These are phyloP conservation scores for Scytalidium lignicola DNA, from an alignment of 2,329 filamentous ascomycete genomes.

Conservation along the genomic window DNA sequence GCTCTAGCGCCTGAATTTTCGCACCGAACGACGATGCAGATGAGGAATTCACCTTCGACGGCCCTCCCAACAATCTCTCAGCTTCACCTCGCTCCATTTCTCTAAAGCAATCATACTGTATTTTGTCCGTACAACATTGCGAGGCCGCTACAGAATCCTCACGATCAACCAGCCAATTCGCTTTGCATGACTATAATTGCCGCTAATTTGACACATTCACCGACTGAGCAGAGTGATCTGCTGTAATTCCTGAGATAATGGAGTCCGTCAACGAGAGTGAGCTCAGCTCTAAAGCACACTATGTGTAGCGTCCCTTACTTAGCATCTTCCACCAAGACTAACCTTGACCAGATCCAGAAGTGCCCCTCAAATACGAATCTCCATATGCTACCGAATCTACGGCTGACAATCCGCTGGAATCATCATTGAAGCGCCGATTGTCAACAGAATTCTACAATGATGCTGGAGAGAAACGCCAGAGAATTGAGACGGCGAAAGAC, in stretches of 20 bases:
- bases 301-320: not conserved
- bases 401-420: not conserved
- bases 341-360: not conserved
- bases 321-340: not conserved
- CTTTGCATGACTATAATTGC: too few species aligned
- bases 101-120: not conserved
- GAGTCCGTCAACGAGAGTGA: not conserved
- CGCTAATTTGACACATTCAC: not conserved
- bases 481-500: constrained; percentile 1
- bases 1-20: not conserved
- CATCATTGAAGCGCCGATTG: constrained; percentile 3
- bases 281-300: not conserved
- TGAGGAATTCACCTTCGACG: not conserved
- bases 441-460: constrained; percentile 6
- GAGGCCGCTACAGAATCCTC: too few species aligned
- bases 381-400: constrained; percentile 2
- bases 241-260: not conserved
- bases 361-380: constrained; percentile 4
- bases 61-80: not conserved
- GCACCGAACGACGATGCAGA: not conserved
- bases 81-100: not conserved
- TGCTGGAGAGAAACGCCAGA: constrained; percentile 2
- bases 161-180: too few species aligned
- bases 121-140: too few species aligned
- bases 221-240: not conserved